Percentiles rank a stretch among this genome's conserved stretches.
Conservation (phyloP, 495 filamentous ascomycete genomes). For the Xylaria grammica region DNA sequence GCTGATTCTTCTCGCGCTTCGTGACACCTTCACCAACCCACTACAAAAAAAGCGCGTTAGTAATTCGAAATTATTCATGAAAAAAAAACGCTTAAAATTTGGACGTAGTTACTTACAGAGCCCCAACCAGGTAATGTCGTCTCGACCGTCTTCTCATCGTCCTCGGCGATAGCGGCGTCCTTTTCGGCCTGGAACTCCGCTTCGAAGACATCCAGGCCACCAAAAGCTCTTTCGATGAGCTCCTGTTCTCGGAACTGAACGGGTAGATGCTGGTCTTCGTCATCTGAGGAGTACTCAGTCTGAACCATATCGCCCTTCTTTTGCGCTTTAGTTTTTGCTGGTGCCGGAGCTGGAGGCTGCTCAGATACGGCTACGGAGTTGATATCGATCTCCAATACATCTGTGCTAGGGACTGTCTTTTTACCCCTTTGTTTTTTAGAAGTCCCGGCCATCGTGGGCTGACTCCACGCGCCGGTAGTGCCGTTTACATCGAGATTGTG, state of each 20-base stretch:
- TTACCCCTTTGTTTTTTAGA: conserved; percentile 35
- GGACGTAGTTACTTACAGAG: conserved; percentile 17
- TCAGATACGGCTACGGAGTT: conserved; percentile 37
- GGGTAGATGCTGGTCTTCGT: conserved; percentile 61
- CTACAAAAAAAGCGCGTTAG: conserved; percentile 10
- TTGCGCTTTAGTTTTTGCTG: conserved; percentile 29
- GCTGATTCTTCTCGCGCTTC: conserved; percentile 63
- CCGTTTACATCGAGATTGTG: conserved; percentile 26
- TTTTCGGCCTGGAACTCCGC: conserved; percentile 85
- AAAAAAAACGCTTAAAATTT: conserved; percentile 31
- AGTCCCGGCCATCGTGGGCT: conserved; percentile 24
- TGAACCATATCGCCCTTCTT: conserved; percentile 34
- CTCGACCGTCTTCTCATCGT: conserved; percentile 85
- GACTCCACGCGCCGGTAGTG: conserved; percentile 37
- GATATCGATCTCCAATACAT: conserved; percentile 32
- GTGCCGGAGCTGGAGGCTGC: conserved; percentile 19
- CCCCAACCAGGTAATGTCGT: conserved; percentile 93
- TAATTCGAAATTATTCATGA: neutral
- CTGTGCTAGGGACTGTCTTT: conserved; percentile 28
- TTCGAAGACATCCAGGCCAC: conserved; percentile 80
- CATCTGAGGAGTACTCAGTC: conserved; percentile 55
- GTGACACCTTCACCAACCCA: conserved; percentile 82
- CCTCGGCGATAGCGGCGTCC: conserved; percentile 69
- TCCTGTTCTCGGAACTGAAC: conserved; percentile 78
- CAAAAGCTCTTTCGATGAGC: conserved; percentile 84